Evolutionary conservation across 495 filamentous ascomycete species (phyloP), one percentile per base, ranked within the genome.

Genomic region (Podospora pseudopauciseta): DNA sequence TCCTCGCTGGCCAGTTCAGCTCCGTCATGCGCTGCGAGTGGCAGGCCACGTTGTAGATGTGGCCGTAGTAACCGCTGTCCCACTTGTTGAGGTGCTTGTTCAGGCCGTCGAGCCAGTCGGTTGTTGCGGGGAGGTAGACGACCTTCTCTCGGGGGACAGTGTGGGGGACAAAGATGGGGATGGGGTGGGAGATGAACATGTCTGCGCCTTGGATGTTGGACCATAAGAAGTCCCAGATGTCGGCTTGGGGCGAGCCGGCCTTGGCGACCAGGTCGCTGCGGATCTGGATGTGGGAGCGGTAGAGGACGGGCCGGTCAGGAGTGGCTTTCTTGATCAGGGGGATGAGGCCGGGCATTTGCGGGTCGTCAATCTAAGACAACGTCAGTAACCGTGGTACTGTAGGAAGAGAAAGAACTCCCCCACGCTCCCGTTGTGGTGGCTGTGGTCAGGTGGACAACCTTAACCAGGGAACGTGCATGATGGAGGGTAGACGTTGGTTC

Each of bases 51-150:
- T 92, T 91, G 73, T 94, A 90, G n/a, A 87, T 78, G 65, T 91
- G 87, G 58, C 91, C 85, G 70, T 97, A 96, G 75, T 90, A 92
- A 3, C 86, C 86, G 5, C 83, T 79, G 74, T 94, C 90, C 89
- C 89, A 94, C 16, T 87, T 84, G 66, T 85, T 85, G 73, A 97
- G 83, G 44, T 81, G 72, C 76, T 97, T 97, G 79, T 96, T 97
- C 68, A 96, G 75, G 4, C 93, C 93, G 78, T 97, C 93, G 34
- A 96, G 82, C 92, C 92, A 96, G 73, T 96, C 92, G 1, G 93
- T 96, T 2, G 91, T 89, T 16, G 93, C 92, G 9, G 91, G 92
- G 81, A 94, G 84, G 74, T 93, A 93, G 6, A 87, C 87, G 1
- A 96, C 90, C 70, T 85, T 90, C 44, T 89, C 79, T 2, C 76